Evolutionary conservation across 495 filamentous ascomycete genomes (phyloP), one percentile per base, ranked within the genome.

Genomic region (Friedmanniomyces simplex): DNA sequence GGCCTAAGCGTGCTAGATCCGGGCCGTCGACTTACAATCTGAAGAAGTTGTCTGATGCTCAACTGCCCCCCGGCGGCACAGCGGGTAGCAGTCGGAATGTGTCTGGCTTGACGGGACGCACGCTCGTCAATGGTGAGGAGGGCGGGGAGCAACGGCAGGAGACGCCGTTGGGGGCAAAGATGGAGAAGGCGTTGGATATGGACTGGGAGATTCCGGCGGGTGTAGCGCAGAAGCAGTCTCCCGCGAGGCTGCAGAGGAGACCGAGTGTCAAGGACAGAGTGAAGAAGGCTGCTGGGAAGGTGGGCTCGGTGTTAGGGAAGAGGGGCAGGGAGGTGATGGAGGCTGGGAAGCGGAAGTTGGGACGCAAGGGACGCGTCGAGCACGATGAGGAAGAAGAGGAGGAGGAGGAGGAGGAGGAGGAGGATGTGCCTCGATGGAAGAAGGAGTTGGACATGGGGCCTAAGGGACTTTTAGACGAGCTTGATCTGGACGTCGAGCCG

Each of bases 241-340:
- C 50, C 12, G 14, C 21, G 10, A 39, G 18, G 48, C 12, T 64
- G 28, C 41, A 56, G 32, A 48, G 63, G 26, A 45, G 58, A 37
- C 61, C 61, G 41, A 64, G 63, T 60, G 42, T 65, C 28, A 54
- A 52, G 53, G 58, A 54, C 6, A 28, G 54, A 43, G 53, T 63
- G 48, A 67, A 63, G 52, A 63, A 62, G 45, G 60, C 51, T 1
- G 59, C 63, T 24, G 63, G 53, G n/a, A 60, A 60, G 39, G 54
- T 69, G 20, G 58, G 55, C 26, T 64, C 61, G 34, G 75, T 77
- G 45, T 61, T 84, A 50, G 80, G 81, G 24, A 84, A 83, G 70
- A 73, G 81, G 42, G 70, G 74, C 20, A 67, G 77, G 54, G 74
- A 74, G 24, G 61, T 65, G 34, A 61, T 69, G 51, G 73, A 77